Evolutionary conservation across 2,329 filamentous ascomycete genomes (phyloP).

Genomic region (Fusarium nisikadoi): DNA sequence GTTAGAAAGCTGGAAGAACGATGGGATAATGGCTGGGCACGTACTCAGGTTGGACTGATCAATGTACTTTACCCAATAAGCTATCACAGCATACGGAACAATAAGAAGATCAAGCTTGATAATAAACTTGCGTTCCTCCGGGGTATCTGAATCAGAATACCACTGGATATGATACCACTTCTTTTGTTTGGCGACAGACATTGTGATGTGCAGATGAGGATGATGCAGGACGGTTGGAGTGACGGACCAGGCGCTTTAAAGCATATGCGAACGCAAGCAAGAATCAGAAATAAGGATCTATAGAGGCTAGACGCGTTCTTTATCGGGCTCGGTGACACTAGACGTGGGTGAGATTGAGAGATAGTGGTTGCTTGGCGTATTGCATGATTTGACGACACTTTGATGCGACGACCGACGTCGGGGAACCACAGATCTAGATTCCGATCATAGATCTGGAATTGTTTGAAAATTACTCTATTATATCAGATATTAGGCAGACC

Average conservation of each 20-base stretch:
- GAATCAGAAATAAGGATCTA: too few relatives aligned
- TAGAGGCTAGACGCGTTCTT: not conserved
- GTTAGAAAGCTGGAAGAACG: not conserved
- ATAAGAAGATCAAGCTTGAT: constrained; percentile 66
- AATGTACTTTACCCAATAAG: constrained; percentile 44
- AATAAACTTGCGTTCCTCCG: constrained; percentile 30
- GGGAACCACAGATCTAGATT: not conserved
- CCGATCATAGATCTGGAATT: not conserved
- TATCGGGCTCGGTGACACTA: not conserved
- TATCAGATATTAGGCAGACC: too few relatives aligned
- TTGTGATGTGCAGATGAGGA: not conserved
- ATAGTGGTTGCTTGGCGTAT: constrained; percentile 6
- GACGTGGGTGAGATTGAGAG: not conserved
- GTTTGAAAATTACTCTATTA: too few relatives aligned
- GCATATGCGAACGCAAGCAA: not conserved
- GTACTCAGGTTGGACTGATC: constrained; percentile 43
- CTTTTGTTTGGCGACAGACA: constrained; percentile 11
- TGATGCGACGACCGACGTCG: not conserved
- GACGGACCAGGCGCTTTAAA: constrained; percentile 3
- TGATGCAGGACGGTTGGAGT: not conserved
- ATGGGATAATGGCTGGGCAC: accelerated
- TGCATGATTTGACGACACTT: constrained; percentile 7
- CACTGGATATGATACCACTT: constrained; percentile 29
- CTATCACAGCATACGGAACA: constrained; percentile 41
- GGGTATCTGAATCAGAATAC: constrained; percentile 20